Base-by-base conservation (phyloP, 805 yeast species). In the Lachancea lanzarotensis region DNA sequence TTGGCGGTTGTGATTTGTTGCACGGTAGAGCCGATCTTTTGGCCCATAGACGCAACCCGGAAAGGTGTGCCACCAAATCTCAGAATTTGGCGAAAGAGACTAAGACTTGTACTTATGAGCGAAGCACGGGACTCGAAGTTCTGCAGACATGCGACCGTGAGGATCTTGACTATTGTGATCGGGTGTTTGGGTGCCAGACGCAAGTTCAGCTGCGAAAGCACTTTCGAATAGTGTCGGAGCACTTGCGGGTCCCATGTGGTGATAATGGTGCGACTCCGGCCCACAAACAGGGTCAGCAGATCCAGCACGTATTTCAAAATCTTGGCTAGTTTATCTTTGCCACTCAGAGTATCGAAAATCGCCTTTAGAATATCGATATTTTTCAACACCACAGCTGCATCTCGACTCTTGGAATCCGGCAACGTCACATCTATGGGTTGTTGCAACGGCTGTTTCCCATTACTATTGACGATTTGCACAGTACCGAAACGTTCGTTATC, bases 51-150 rank as follows among this genome's bases (percentile, higher is more conserved):
- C 31, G 72, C 56, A 2, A 79, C 35, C 50, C 82, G 70, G 60
- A 81, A 78, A 1, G 88, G 88, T 6, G 84, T 71, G 37, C 79
- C 76, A 34, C 90, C 91, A 48, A 82, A 82, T 52, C 91, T 71
- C 52, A 83, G 63, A 43, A 80, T 71, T 56, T 81, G 87, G 62
- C 93, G 74, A 60, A 80, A 84, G 10, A 74, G 63, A 19, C 62
- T 42, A 73, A 75, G 42, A 76, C 67, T 47, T 59, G 62, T 10
- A 73, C 75, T 47, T 70, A 63, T n/a, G 72, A 80, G 20, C 62
- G 57, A 18, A 70, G 66, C 53, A 42, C 53, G 56, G 16, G 53
- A 38, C 40, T 56, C 54, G 29, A 57, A 49, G 34, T 49, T 50
- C 16, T 45, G 45, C 8, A 53, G 39, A 12, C 48, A 48, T n/a